A percentile compares a stretch with the other conserved stretches of the same genome.
Conservation (phyloP, 768 basidiomycete genomes). For the Cytidiella melzeri region DNA sequence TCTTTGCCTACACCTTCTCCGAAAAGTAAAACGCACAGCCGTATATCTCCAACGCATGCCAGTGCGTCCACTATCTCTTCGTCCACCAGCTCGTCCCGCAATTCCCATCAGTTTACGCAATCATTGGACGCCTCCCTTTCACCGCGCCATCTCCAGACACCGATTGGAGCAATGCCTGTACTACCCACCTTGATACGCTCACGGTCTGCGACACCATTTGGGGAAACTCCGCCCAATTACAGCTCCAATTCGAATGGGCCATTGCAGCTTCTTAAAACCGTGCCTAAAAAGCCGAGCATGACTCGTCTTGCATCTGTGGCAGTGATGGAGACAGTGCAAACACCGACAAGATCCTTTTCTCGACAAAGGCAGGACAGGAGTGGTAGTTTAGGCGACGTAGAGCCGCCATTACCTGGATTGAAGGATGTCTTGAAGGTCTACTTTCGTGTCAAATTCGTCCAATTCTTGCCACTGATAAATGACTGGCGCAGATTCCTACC, state of each 20-base stretch:
- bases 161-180: conserved; percentile 25
- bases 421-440: conserved; percentile 70
- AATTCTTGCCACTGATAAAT: conserved; percentile 1
- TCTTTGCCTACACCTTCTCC: conserved; percentile 10
- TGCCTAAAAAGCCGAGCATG: conserved; percentile 33
- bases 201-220: conserved; percentile 28
- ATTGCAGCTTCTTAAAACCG: conserved; percentile 7
- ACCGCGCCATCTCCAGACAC: conserved; percentile 20
- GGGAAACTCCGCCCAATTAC: conserved; percentile 9
- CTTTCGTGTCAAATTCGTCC: not conserved
- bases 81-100: conserved; percentile 21
- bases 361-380: conserved; percentile 37
- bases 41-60: conserved; percentile 29
- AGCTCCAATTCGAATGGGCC: conserved; percentile 13
- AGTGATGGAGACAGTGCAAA: conserved; percentile 42
- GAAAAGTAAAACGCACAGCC: conserved; percentile 14
- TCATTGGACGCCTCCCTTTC: conserved; percentile 43
- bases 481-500: conserved; percentile 46
- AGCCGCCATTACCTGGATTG: conserved; percentile 42
- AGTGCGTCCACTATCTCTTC: conserved; percentile 22
- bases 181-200: conserved; percentile 26
- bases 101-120: conserved; percentile 48
- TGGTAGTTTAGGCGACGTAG: conserved; percentile 35
- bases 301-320: conserved; percentile 47
- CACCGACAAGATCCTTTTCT: conserved; percentile 37